Evolutionary conservation across 139 green algal genomes (phyloP), one percentile per base, ranked within the genome.

Genomic region (Gonium pectorale): DNA sequence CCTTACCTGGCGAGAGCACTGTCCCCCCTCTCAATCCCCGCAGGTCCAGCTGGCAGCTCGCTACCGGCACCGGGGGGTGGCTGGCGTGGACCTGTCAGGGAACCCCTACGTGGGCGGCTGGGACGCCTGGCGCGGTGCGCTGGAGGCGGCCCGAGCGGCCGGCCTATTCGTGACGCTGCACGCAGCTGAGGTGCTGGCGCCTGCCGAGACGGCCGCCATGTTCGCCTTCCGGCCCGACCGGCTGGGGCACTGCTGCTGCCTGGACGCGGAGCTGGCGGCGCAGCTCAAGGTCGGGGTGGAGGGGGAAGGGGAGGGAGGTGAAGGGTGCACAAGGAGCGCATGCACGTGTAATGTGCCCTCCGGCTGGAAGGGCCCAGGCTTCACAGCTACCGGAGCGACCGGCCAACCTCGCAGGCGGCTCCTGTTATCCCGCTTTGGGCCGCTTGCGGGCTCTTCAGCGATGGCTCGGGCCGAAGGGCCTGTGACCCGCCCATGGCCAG

Each of bases 191-290:
- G 92, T 96, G 60, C 80, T 63, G 41, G 87, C 88, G n/a, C 79
- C 85, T 2, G 46, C 54, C 9, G 94, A 97, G 88, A 92, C 88
- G 2, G 59, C 67, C 0, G 90, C 90, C 29, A 95, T 98, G 89
- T 85, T 97, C 63, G 80, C 79, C 7, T 95, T 94, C 68, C 13
- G 38, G 31, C 95, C 95, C 2, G 92, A 96, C 31, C 79, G 95
- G 3, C 80, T 98, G 73, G 94, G 95, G 43, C 95, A 98, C 91
- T 93, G 95, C 85, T 97, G 95, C 92, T 94, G 89, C 83, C 63
- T 96, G 79, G 89, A 95, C 35, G 84, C 79, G 2, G n/a, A 56
- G 37, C 88, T 96, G 66, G 86, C 93, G 67, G 41, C 43, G 62
- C 62, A 82, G 60, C 90, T 96, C 40, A 63, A 86, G 83, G 83